Evolutionary conservation across 768 basidiomycete species (phyloP), one percentile per base, ranked within the genome.

Genomic region (Leucogyrophana mollusca): DNA sequence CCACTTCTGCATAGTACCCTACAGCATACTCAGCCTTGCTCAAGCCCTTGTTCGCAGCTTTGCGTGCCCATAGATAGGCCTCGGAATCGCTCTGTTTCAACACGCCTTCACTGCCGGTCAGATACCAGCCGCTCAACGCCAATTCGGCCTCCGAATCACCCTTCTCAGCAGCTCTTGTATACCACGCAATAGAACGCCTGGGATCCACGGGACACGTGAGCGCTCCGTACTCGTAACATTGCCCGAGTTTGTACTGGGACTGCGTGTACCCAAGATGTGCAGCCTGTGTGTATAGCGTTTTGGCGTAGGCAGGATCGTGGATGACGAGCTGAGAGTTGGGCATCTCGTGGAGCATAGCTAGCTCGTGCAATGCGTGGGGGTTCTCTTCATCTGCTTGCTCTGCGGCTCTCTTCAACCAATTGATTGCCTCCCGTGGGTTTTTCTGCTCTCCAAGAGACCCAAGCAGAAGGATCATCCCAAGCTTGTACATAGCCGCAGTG

Each of bases 1-100:
- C 96, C 9, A 94, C 87, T 66, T 98, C 96, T 0, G 93, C 91
- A 65, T 98, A 99, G 67, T 97, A 96, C 20, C 95, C 96, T 16
- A 98, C 95, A 9, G 96, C 96, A 69, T 97, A 99, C 67, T 99
- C 96, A 0, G 96, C 96, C 66, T 96, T 97, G 62, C 87, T 87
- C 57, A 96, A 61, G 5, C 95, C 96, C 67, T 96, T 97, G 67
- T 97, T 96, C 18, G 94, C 96, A 14, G 94, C 94, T 44, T 91
- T 80, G 24, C 94, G 77, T 9, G 95, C 96, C 96, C 96, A 99
- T 33, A 99, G 67, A 66, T 96, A 99, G n/a, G 96, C 96, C 65
- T 99, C 96, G 2, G 88, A 89, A 65, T 99, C 96, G 57, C 90
- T 94, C 73, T 98, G 96, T 68, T 96, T 96, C 58, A 99, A 69